Evolutionary conservation across 139 green algal species (phyloP), one percentile per base, ranked within the genome.

Genomic region (Micractinium sp.): DNA sequence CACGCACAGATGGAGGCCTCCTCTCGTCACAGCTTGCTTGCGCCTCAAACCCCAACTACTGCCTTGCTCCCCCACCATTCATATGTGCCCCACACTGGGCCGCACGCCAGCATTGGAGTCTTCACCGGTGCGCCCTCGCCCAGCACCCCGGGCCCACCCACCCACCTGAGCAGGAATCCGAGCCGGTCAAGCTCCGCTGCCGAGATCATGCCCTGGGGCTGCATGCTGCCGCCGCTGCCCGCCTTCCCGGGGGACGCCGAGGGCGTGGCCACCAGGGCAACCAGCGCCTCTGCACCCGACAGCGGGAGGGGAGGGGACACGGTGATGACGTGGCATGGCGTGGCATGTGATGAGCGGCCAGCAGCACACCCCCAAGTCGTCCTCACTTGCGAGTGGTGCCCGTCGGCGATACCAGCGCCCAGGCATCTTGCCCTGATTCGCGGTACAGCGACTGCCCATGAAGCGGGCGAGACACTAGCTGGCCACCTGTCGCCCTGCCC

Each of bases 171-270:
- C 82, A 97, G 89, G 69, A 97, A 91, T 4, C 69, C 91, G 85
- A 97, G 86, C 14, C 95, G 85, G 88, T 97, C 94, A 47, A 97
- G 85, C 89, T 97, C 95, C 29, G 33, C 74, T 4, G 91, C 93
- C 5, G 85, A 90, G 18, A 97, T 74, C 67, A 91, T 69, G 85
- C 63, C 69, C 84, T 74, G 79, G 86, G 82, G 87, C 88, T 89
- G 89, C 81, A 20, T 89, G 89, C 81, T 15, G 47, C 66, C 23
- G 13, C n/a, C 27, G 47, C 47, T 9, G 47, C 47, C 47, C 47
- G 61, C 81, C 38, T 81, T 85, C 73, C 83, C 71, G 19, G 79
- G n/a, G 16, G 35, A 60, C 47, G 56, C 67, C 12, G 66, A 29
- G 23, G 38, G 87, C 76, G 88, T 67, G 47, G 89, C 39, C 18